Conservation (phyloP, 179 eudicot species). For the Gypsophila paniculata region DNA sequence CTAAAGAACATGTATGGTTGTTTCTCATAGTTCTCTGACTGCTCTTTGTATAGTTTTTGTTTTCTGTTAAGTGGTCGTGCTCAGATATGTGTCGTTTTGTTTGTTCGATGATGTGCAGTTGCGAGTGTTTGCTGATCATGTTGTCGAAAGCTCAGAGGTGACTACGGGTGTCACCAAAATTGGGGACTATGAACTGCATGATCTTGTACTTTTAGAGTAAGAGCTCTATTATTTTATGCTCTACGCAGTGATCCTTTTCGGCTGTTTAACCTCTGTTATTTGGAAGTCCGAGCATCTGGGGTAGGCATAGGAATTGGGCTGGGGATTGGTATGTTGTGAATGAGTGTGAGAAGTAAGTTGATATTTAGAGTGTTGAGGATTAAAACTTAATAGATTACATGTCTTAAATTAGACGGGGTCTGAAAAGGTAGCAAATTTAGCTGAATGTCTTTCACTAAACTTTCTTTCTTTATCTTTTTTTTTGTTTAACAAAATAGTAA, state of each 20-base stretch:
- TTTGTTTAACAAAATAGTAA: not conserved
- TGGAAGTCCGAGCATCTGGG: not conserved
- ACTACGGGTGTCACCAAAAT: constrained; percentile 83
- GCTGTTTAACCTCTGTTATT: not conserved
- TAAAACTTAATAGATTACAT: not conserved
- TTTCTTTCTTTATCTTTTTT: not conserved
- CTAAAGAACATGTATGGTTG: constrained; percentile 78
- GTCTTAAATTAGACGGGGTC: not conserved
- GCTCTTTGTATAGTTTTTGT: not conserved
- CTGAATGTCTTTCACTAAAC: not conserved
- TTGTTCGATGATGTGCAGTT: constrained; percentile 39
- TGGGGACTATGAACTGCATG: constrained; percentile 95
- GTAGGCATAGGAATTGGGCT: not conserved
- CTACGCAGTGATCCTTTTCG: not conserved
- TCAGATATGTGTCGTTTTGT: not conserved
- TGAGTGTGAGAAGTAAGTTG: too few species aligned
- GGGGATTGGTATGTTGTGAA: not conserved
- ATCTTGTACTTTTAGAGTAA: constrained; percentile 92
- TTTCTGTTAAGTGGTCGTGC: not conserved
- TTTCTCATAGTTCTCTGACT: not conserved
- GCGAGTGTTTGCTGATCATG: constrained; percentile 94
- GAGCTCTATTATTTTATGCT: constrained; percentile 17
- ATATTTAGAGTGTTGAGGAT: not conserved
- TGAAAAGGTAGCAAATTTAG: not conserved
- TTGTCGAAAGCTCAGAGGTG: constrained; percentile 97